Base-by-base conservation (phyloP, 2,329 filamentous ascomycete species). In the Pestalotiopsis sp. region DNA sequence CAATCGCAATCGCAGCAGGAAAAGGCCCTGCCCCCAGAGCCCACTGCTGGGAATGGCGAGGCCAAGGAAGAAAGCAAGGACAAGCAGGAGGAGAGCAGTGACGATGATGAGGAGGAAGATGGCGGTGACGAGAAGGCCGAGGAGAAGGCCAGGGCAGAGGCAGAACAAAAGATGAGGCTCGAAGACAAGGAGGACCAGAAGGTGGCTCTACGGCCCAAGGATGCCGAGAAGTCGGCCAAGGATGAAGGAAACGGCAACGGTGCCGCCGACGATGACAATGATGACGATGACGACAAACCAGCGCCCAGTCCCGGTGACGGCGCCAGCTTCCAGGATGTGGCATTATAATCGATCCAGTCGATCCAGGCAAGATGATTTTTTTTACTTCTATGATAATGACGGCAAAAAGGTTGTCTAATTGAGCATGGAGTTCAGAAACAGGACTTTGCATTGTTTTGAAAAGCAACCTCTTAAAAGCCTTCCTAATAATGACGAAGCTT, bases 271-370 rank as follows among this genome's bases (percentile, higher is more conserved):
- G 75, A 75, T 5, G 79, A 80, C 6, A 77, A 79, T 40, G 73
- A 73, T n/a, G 73, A 76, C 52, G 74, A 77, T 17, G 74, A 79
- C 17, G 77, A 79, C 60, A 84, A 82, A 70, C 78, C 81, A 0
- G 78, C 81, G 17, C 78, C 81, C 56, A 86, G 85, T 6, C 83
- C 87, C 3, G 83, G 81, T 20, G 87, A 88, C 70, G 84, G 85
- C 0, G 82, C 83, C 4, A 87, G 87, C n/a, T 90, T 91, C 77
- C 88, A 90, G 73, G 87, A 91, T 71, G 88, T 91, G 60, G 86
- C 86, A 69, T 78, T 91, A 73, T 90, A 81, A 72, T 22, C 13
- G 14, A 3, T 17, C 30, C 26, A 13, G 38, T 26, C 13, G 30
- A 35, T 35, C n/a, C 26, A 14, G 24, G 17, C 10, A 11, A 30